Conservation (phyloP, 148 eudicot species). For the Vaccinium darrowii region DNA sequence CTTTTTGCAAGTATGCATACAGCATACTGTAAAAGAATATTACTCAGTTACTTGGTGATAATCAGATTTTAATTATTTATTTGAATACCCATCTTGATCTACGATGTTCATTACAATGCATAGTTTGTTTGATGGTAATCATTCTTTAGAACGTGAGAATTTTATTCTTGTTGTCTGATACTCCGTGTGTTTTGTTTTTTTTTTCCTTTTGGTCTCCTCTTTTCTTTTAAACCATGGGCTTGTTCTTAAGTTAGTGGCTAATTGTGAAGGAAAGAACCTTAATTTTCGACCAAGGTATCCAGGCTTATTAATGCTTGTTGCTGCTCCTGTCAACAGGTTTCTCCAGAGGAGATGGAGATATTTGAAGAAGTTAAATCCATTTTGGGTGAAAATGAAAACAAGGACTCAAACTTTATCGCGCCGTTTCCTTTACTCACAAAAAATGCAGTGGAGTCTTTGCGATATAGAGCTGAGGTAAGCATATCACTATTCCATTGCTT, state of each 20-base stretch:
- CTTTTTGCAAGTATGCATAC: background rate
- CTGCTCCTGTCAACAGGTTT: constrained; percentile 51
- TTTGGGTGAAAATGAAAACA: constrained; percentile 55
- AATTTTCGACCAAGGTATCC: background rate
- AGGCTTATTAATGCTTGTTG: constrained; percentile 7
- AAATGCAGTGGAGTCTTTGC: constrained; percentile 89
- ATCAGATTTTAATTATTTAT: background rate
- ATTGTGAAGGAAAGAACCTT: background rate
- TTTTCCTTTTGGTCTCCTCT: background rate
- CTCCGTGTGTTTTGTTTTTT: background rate
- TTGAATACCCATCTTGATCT: background rate
- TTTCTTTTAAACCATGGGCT: background rate
- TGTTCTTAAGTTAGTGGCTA: background rate
- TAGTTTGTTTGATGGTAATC: background rate
- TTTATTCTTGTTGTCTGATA: background rate
- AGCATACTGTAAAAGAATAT: background rate
- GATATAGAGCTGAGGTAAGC: constrained; percentile 91
- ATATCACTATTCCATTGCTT: background rate
- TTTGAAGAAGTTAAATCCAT: constrained; percentile 73
- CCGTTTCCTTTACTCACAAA: constrained; percentile 78
- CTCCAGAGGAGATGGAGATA: constrained; percentile 67
- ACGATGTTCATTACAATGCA: background rate
- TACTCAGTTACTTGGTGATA: background rate
- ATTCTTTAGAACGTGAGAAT: background rate
- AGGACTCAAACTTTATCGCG: constrained; percentile 63